These are phyloP conservation scores for Penicillium waksmanii DNA, from an alignment of 495 filamentous ascomycete species.

Conservation along the genomic window DNA sequence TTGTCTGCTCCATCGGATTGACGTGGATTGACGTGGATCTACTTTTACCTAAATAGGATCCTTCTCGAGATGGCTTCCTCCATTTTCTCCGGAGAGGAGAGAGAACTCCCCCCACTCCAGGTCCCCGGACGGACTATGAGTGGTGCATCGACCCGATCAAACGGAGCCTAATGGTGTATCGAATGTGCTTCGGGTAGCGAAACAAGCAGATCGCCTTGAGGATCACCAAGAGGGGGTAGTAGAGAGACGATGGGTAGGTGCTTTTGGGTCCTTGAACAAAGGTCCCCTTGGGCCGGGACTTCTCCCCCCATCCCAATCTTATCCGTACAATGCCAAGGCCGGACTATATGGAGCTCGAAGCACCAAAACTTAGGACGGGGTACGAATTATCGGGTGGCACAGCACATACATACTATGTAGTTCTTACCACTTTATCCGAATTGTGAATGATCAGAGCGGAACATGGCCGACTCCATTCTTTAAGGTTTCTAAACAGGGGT, in stretches of 20 bases:
- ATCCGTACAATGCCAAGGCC: background rate
- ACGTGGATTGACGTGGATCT: conserved; percentile 5
- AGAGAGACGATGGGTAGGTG: background rate
- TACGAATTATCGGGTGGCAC: background rate
- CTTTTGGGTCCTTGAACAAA: background rate
- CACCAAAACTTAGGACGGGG: background rate
- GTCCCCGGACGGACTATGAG: conserved; percentile 7
- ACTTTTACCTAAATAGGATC: background rate
- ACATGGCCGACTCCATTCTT: conserved; percentile 20
- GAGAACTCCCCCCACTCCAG: conserved; percentile 6
- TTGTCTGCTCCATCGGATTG: conserved; percentile 14
- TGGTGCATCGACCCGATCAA: conserved; percentile 21
- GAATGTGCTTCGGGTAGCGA: conserved; percentile 12
- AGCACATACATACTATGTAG: too few relatives aligned
- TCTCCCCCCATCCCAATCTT: conserved; percentile 6
- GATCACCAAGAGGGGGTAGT: conserved; percentile 10
- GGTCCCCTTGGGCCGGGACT: conserved; percentile 12
- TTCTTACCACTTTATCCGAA: conserved; percentile 11
- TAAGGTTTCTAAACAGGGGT: conserved; percentile 14
- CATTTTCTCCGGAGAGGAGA: conserved; percentile 19
- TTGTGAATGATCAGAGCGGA: conserved; percentile 11
- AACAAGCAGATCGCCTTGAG: conserved; percentile 16
- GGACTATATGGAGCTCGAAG: conserved; percentile 4
- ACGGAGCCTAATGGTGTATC: conserved; percentile 16
- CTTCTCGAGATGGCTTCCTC: background rate